Conservation (phyloP, 306 rosid species). For the Trifolium dubium region DNA sequence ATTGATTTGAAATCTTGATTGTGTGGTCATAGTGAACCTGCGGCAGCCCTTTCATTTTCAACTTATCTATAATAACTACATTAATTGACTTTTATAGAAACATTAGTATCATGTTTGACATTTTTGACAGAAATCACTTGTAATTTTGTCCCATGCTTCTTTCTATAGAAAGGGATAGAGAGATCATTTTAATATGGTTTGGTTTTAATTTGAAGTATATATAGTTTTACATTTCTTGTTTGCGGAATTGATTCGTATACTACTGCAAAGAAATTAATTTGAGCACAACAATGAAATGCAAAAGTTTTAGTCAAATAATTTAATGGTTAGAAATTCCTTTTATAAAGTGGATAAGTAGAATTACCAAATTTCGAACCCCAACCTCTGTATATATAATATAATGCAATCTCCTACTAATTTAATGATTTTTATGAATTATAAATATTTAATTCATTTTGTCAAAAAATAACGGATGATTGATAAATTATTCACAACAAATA, state of each 20-base stretch:
- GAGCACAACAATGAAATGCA: background rate
- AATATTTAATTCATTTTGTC: too few species aligned
- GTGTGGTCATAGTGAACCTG: background rate
- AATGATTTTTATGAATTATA: too few species aligned
- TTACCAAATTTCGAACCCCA: too few species aligned
- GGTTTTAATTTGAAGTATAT: background rate
- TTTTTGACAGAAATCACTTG: background rate
- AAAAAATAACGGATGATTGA: too few species aligned
- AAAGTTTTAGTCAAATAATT: too few species aligned
- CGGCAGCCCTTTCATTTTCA: slow-evolving; percentile 5
- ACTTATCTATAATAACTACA: slow-evolving; percentile 10
- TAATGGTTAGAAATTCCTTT: too few species aligned
- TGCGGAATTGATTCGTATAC: background rate
- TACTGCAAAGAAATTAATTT: background rate
- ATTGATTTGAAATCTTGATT: background rate
- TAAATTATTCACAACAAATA: too few species aligned
- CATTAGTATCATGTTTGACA: background rate
- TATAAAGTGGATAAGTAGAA: too few species aligned
- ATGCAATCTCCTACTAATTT: too few species aligned
- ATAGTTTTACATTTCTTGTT: background rate
- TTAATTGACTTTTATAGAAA: background rate
- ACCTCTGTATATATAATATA: too few species aligned
- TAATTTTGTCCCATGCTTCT: slow-evolving; percentile 13
- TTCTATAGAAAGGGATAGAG: background rate
- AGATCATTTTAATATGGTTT: background rate